Base-by-base conservation (phyloP, 2,329 filamentous ascomycete species). In the Ilyonectria mors-panacis region DNA sequence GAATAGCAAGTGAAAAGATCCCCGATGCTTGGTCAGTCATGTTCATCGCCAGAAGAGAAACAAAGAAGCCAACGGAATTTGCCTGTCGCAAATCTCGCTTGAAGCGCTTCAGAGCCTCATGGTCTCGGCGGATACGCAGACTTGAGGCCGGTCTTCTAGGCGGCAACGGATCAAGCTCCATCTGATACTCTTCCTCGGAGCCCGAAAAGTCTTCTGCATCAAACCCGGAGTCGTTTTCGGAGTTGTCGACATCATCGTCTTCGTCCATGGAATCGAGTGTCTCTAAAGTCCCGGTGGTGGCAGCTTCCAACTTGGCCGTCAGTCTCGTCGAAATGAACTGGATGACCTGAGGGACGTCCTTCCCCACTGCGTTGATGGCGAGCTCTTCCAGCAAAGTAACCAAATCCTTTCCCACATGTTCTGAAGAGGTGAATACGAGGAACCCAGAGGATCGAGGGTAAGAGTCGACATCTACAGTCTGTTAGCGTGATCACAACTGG, bases 1-100 rank as follows among this genome's bases (percentile, higher is more conserved):
- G 89, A 33, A 93, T 87, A 0, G 94, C 94, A 2, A 96, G 79
- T 5, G 89, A 90, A 19, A 96, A 78, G 3, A 87, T 83, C 1
- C 65, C 66, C 9, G 71, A 65, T 82, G 85, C 12, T 81, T 85
- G 78, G 1, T 72, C 59, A 4, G 77, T 71, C 30, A 76, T 77
- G 19, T 89, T 81, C 19, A 85, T 82, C 13, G 85, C 85, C 12
- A 92, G 78, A 35, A 91, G 82, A 2, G 91, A 93, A 30, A 95
- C 84, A 68, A 87, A 91, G 79, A 94, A 93, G 0, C 94, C 94
- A 1, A 90, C 88, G 2, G 82, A 73, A 73, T 90, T 91, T 3
- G 87, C 89, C 23, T 80, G 79, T 44, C 82, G 83, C 9, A 97
- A 61, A 33, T 78, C 76, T 21, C 65, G 66, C 47, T 70, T 75